A percentile compares a stretch with the other conserved stretches of the same genome.
These are phyloP conservation scores for Diaporthe longicolla DNA, from an alignment of 2,329 filamentous ascomycete species.

Conservation along the genomic window DNA sequence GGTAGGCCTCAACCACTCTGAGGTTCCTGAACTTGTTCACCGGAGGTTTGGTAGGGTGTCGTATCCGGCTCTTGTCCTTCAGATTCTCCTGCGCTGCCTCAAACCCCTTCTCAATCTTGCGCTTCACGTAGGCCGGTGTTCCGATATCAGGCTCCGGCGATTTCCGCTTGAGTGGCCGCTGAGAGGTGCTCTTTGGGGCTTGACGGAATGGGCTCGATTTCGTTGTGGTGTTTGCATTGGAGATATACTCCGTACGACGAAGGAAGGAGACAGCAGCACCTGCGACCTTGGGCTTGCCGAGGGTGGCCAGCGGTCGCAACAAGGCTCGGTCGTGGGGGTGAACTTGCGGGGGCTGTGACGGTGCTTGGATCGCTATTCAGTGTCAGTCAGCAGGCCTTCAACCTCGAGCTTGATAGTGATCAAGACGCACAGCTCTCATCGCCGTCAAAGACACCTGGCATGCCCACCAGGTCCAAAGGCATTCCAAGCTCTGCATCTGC, in stretches of 20 bases:
- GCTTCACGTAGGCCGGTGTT: conserved; percentile 76
- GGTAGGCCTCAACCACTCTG: conserved; percentile 71
- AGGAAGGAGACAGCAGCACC: conserved; percentile 91
- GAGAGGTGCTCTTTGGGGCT: conserved; percentile 46
- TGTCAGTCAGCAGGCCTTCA: conserved; percentile 32
- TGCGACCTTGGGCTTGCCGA: conserved; percentile 85
- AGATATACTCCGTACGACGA: conserved; percentile 95
- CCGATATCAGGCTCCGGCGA: conserved; percentile 73
- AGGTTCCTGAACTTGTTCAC: conserved; percentile 57
- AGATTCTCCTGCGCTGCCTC: conserved; percentile 67
- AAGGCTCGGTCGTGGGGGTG: conserved; percentile 89
- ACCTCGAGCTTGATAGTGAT: background rate
- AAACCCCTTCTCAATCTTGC: conserved; percentile 76
- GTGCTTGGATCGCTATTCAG: conserved; percentile 82
- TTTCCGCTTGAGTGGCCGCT: conserved; percentile 60
- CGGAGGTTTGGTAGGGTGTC: conserved; percentile 67
- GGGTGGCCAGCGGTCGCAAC: conserved; percentile 83
- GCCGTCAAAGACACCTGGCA: conserved; percentile 94
- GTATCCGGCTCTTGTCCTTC: conserved; percentile 67
- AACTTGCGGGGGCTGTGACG: conserved; percentile 77
- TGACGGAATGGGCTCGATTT: conserved; percentile 41
- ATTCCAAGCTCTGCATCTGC: conserved; percentile 98
- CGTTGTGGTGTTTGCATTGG: conserved; percentile 51
- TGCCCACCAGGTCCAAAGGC: conserved; percentile 94
- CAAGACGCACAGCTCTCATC: conserved; percentile 85